Evolutionary conservation across 192 early-diverging fungal species (phyloP).

Genomic region (Backusella parvicylindrica): DNA sequence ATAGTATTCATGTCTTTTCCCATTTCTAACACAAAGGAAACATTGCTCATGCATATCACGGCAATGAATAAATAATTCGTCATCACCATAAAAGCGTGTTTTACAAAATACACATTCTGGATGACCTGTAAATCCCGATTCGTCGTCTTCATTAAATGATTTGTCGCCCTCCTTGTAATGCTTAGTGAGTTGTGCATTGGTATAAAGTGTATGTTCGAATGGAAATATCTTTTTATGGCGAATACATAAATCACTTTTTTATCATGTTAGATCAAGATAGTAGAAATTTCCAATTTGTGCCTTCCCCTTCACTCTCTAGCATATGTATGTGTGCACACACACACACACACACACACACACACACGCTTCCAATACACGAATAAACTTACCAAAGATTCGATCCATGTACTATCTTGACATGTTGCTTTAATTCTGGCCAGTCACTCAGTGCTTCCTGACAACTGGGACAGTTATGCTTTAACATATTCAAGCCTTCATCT

Average conservation of each 20-base stretch:
- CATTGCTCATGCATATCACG: constrained; percentile 93
- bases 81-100: constrained; percentile 79
- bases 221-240: constrained; percentile 90
- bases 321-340: no score
- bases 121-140: constrained; percentile 76
- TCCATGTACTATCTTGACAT: constrained; percentile 72
- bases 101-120: constrained; percentile 90
- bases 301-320: not conserved
- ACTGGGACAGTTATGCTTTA: constrained; percentile 88
- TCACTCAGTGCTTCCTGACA: constrained; percentile 70
- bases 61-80: constrained; percentile 96
- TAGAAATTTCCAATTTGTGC: no score
- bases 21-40: constrained; percentile 67
- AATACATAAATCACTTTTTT: constrained; percentile 81
- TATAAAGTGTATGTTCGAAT: constrained; percentile 87
- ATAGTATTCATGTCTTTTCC: constrained; percentile 85
- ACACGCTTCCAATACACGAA: not conserved
- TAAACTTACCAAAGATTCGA: constrained; percentile 69
- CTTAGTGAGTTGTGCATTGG: constrained; percentile 61
- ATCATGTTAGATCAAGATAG: not conserved
- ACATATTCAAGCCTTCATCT: constrained; percentile 64
- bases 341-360: no score
- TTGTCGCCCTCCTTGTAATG: constrained; percentile 75
- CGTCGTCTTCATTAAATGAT: constrained; percentile 42
- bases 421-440: constrained; percentile 85